Conservation (phyloP, 2,329 filamentous ascomycete genomes). For the Aureobasidium sp. region DNA sequence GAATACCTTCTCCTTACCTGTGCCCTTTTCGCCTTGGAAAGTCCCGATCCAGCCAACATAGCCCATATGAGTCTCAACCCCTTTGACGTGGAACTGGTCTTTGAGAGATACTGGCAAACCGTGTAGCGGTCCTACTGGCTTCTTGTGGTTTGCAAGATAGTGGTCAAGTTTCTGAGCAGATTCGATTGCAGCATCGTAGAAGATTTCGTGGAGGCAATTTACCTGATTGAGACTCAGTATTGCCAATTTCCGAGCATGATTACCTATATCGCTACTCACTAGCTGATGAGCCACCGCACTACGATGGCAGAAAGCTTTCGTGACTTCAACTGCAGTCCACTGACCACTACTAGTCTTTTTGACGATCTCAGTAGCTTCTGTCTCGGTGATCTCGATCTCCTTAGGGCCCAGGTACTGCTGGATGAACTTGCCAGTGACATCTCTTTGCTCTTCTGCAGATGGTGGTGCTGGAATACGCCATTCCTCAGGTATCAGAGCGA, state of each 20-base stretch:
- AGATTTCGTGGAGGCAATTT: constrained; percentile 41
- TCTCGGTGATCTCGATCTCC: constrained; percentile 57
- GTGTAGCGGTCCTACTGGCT: constrained; percentile 41
- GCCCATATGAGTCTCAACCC: constrained; percentile 47
- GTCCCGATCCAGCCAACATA: constrained; percentile 61
- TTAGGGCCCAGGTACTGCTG: constrained; percentile 47
- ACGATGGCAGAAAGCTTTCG: constrained; percentile 51
- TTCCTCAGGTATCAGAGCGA: constrained; percentile 49
- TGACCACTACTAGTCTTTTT: constrained; percentile 46
- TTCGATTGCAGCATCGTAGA: constrained; percentile 40
- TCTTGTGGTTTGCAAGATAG: constrained; percentile 32
- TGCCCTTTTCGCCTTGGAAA: constrained; percentile 49
- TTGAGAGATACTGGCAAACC: constrained; percentile 44
- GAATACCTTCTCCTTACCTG: constrained; percentile 43
- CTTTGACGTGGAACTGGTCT: constrained; percentile 44
- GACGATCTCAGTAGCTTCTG: constrained; percentile 51
- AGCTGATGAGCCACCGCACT: constrained; percentile 48
- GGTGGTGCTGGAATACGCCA: constrained; percentile 49
- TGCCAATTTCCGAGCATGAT: background rate
- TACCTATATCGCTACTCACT: constrained; percentile 20
- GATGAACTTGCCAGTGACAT: constrained; percentile 51
- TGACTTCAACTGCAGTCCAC: constrained; percentile 52
- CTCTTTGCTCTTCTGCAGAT: constrained; percentile 44
- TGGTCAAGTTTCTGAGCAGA: constrained; percentile 37
- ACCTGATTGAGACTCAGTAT: constrained; percentile 18